Conservation (phyloP, 768 basidiomycete species). For the Trametes gibbosa region DNA sequence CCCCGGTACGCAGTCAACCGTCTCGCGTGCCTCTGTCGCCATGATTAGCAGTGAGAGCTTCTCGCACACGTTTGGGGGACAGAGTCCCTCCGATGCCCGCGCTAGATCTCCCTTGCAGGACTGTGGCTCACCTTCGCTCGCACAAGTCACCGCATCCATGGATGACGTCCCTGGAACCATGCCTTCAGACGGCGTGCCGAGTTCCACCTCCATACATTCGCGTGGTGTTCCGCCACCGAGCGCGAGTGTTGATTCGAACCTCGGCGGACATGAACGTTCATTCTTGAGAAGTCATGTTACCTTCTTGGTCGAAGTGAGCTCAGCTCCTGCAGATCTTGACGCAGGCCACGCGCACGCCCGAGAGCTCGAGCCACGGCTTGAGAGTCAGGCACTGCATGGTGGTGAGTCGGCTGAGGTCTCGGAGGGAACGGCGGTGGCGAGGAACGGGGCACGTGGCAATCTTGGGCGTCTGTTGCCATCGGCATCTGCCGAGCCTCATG, state of each 20-base stretch:
- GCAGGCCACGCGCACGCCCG: neutral
- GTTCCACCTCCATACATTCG: neutral
- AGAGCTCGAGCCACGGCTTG: neutral
- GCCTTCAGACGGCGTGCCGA: neutral
- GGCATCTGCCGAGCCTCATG: conserved; percentile 25
- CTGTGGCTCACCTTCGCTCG: neutral
- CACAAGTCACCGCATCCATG: neutral
- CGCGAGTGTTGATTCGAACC: neutral
- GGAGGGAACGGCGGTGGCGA: neutral
- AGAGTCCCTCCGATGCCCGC: neutral
- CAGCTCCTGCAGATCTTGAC: too few relatives aligned
- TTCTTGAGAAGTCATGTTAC: too few relatives aligned
- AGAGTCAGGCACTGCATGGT: neutral
- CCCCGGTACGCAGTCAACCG: neutral
- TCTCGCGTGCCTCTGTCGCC: neutral
- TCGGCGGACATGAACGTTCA: neutral
- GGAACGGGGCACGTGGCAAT: conserved; percentile 1
- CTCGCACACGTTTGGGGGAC: neutral
- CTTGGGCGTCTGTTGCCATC: conserved; percentile 8
- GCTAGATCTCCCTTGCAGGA: neutral
- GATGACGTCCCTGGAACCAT: neutral
- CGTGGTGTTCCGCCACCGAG: neutral
- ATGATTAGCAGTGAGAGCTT: neutral
- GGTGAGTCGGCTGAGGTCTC: neutral
- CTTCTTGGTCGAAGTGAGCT: too few relatives aligned